Evolutionary conservation across 495 filamentous ascomycete genomes (phyloP), one percentile per base, ranked within the genome.

Genomic region (Geoglossum glabrum): DNA sequence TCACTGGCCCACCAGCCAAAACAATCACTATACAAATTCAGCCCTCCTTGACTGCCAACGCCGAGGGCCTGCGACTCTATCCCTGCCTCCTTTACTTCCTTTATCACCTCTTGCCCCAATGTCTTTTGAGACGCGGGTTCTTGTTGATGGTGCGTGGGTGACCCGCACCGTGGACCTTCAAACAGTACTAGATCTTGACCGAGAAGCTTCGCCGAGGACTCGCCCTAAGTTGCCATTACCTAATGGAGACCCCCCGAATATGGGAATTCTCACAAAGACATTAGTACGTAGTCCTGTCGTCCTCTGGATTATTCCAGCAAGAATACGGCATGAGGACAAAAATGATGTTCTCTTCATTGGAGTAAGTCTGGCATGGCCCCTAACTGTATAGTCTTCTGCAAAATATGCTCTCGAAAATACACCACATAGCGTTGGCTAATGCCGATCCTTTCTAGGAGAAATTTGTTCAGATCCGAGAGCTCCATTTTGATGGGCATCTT

Each of bases 291-390:
- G 85, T 57, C 82, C 87, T 0, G 72, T 83, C 25, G 77, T 86
- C 59, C 83, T 85, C 63, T 83, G 78, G 68, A 86, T 96, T 38
- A 68, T 95, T 13, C 89, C 90, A 10, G 86, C 84, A 9, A 78
- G 83, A 59, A 74, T 97, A 54, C 74, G 88, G 46, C 79, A 79
- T 57, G 70, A 72, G 51, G 65, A 76, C 9, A 75, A 79, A 57
- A 90, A 94, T 56, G 90, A 98, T 73, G 85, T 96, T 61, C 82
- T 89, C n/a, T 89, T 96, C 60, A 77, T 98, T 50, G 81, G 85
- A 38, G 85, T 88, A 68, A 67, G 82, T 26, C 27, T 19, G 2
- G 3, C 54, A 56, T 26, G n/a, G 33, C 54, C 21, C 25, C 21
- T 19, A 38, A 8, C 28, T 56, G 3, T 21, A 27, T 31, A 19